phyloP scores from a whole-genome alignment of 2,329 filamentous ascomycete genomes.

The Botrytis cinerea region DNA sequence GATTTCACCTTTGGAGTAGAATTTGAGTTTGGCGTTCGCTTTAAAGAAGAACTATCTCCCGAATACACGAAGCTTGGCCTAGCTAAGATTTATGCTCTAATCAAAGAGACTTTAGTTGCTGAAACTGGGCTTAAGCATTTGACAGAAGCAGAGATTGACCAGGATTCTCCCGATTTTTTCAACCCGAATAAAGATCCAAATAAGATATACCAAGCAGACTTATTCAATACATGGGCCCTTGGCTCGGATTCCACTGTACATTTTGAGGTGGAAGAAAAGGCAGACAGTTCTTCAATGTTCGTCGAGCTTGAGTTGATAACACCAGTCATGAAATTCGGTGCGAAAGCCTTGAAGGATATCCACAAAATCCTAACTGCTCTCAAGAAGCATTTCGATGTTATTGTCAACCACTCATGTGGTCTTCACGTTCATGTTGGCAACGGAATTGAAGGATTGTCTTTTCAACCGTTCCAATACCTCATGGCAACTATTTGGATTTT shows the following conservation, averaged over 20 bases:
- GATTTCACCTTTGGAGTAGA: slow-evolving; percentile 18
- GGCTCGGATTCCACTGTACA: background rate
- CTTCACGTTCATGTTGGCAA: slow-evolving; percentile 42
- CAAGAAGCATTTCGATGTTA: background rate
- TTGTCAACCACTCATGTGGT: slow-evolving; percentile 31
- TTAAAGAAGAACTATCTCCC: background rate
- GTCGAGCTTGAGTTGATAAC: background rate
- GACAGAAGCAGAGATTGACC: background rate
- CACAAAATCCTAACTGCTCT: background rate
- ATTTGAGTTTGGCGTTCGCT: slow-evolving; percentile 12
- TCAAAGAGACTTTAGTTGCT: slow-evolving; percentile 4
- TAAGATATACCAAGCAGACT: background rate
- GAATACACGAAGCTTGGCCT: background rate
- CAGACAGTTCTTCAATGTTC: background rate
- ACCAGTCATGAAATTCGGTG: background rate
- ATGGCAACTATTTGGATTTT: slow-evolving; percentile 35
- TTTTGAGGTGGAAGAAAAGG: background rate
- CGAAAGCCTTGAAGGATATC: background rate
- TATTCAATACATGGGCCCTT: background rate
- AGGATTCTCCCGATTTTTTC: background rate
- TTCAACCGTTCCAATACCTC: slow-evolving; percentile 37
- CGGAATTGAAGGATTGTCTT: slow-evolving; percentile 29
- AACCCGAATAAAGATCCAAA: background rate
- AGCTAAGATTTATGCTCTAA: background rate
- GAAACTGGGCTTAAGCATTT: background rate